Base-by-base conservation (phyloP, 2,329 filamentous ascomycete genomes). In the Cladosporium cucumerinum region DNA sequence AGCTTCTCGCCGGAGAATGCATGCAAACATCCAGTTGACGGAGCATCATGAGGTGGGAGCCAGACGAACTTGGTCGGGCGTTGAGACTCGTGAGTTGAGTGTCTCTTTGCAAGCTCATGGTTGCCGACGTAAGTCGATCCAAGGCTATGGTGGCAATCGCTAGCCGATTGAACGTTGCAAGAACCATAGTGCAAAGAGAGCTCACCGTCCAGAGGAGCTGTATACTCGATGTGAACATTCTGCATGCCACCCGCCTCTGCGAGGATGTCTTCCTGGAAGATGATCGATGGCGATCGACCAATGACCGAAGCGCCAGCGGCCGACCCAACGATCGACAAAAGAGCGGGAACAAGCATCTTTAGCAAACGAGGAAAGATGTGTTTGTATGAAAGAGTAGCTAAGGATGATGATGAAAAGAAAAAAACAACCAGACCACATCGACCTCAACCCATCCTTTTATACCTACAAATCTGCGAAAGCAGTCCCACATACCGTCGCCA, bases 181-280 rank as follows among this genome's bases (percentile, higher is more conserved):
- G 76, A 70, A 1, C 81, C 82, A 67, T 83, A 81, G 7, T 82
- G 76, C 26, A 83, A 68, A 2, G 75, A 74, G 10, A 83, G 64
- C 18, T 80, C 72, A 7, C 81, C 82, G 63, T 82, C 78, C 32
- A 81, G 78, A 23, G 74, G 72, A 21, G 75, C 72, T 46, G 75
- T 74, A 66, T 80, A 83, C 5, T 72, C 75, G 23, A 85, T 72
- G 51, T 83, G 78, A 32, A 84, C 74, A 68, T 85, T 85, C 69
- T 84, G 81, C 66, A 84, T 69, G 23, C 73, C 73, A 48, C 73
- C 72, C 30, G 71, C 73, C 57, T 75, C 72, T 10, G 70, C 71
- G 11, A 67, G 32, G 21, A 73, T 69, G 26, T 61, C 64, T 64
- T 73, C 64, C 62, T 71, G 66, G 43, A 73, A 73, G 4, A 65